Conservation (phyloP, 2,329 filamentous ascomycete species). For the Torrubiellomyces zombiae region DNA sequence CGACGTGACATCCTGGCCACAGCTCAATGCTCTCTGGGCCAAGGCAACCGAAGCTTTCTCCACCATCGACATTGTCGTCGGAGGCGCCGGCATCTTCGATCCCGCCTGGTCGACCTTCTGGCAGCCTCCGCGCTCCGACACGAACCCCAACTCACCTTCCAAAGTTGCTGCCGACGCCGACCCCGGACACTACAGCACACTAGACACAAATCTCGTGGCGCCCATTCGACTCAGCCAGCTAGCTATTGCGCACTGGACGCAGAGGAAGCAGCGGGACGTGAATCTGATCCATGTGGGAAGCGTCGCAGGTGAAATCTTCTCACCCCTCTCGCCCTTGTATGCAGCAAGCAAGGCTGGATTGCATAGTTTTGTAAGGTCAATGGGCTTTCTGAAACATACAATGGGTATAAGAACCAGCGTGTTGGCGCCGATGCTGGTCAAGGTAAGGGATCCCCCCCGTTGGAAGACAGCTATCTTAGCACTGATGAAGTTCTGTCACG, state of each 20-base stretch:
- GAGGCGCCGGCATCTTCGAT: constrained; percentile 21
- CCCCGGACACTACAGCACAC: constrained; percentile 15
- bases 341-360: constrained; percentile 20
- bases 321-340: constrained; percentile 18
- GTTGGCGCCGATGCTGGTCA: constrained; percentile 17
- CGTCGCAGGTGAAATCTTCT: constrained; percentile 14
- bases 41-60: constrained; percentile 12
- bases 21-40: constrained; percentile 16
- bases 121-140: constrained; percentile 14
- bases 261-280: constrained; percentile 11
- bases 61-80: constrained; percentile 18
- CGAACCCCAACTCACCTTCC: constrained; percentile 12
- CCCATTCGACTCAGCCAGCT: constrained; percentile 21
- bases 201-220: constrained; percentile 20
- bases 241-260: constrained; percentile 20
- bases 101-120: constrained; percentile 20
- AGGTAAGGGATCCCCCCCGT: constrained; percentile 7
- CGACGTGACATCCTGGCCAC: constrained; percentile 19
- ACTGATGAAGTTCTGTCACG: background rate
- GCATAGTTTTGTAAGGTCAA: constrained; percentile 16
- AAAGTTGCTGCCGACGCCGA: constrained; percentile 12
- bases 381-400: constrained; percentile 13
- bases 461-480: background rate
- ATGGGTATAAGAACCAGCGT: constrained; percentile 16
- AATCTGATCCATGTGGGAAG: constrained; percentile 18